Evolutionary conservation across 1,284 basidiomycete genomes (phyloP).

Genomic region (Rhodotorula sp.): DNA sequence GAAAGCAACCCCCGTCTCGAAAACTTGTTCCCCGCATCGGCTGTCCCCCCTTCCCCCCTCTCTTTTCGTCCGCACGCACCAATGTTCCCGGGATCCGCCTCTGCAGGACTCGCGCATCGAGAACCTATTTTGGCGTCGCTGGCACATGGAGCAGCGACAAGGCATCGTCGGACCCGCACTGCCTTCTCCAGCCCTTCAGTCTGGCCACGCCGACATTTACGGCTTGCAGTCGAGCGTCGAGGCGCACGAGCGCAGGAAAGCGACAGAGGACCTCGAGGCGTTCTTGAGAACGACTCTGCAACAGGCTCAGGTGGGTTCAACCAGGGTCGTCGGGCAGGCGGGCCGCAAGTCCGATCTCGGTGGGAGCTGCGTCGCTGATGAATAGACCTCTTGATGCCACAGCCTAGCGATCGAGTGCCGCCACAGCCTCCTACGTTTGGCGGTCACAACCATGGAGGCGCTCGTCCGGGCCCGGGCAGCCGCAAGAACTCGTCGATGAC

Average conservation of each 20-base stretch:
- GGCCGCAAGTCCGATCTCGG: too few relatives aligned
- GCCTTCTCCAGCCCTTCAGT: slow-evolving; percentile 3
- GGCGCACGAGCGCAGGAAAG: slow-evolving; percentile 16
- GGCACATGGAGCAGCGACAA: slow-evolving; percentile 34
- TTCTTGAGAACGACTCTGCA: slow-evolving; percentile 30
- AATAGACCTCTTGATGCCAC: background rate
- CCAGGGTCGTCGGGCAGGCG: too few relatives aligned
- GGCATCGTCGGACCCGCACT: slow-evolving; percentile 5
- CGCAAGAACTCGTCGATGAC: background rate
- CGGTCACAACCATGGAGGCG: background rate
- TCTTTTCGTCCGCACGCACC: too few relatives aligned
- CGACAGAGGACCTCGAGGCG: slow-evolving; percentile 28
- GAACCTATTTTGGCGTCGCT: slow-evolving; percentile 38
- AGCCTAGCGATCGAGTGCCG: slow-evolving; percentile 3
- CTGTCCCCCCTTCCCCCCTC: background rate
- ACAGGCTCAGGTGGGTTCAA: slow-evolving; percentile 15
- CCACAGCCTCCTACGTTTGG: slow-evolving; percentile 13
- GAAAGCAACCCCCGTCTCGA: background rate
- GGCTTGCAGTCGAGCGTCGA: slow-evolving; percentile 12
- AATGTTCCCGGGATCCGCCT: too few relatives aligned
- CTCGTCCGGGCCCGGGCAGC: background rate
- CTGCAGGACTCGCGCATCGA: slow-evolving; percentile 36
- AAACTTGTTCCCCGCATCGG: background rate
- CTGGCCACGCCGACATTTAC: slow-evolving; percentile 7
- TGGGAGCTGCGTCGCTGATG: background rate